phyloP scores from a whole-genome alignment of 805 yeast genomes.

The Saturnispora saitoi region DNA sequence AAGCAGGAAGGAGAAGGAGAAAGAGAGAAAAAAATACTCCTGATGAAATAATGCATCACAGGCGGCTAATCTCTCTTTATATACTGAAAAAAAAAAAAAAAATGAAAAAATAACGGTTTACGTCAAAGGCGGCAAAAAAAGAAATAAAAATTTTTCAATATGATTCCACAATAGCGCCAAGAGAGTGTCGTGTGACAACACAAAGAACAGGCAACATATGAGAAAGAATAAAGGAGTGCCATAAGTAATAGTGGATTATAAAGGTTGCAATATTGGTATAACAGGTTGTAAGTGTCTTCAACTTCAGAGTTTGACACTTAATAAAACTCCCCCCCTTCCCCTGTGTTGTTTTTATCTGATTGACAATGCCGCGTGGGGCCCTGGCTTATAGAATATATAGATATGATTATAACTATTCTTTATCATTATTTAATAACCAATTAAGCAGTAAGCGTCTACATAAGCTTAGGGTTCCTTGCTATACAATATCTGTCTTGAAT shows the following conservation, averaged over 20 bases:
- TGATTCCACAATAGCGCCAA: background rate
- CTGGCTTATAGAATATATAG: no score
- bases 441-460: background rate
- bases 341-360: no score
- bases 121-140: background rate
- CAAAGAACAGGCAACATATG: background rate
- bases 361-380: no score
- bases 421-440: background rate
- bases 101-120: slow-evolving; percentile 2
- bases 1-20: slow-evolving; percentile 6
- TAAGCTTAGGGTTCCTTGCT: slow-evolving; percentile 26
- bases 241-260: no score
- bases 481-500: slow-evolving; percentile 78
- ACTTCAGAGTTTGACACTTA: no score
- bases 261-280: no score
- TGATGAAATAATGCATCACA: no score
- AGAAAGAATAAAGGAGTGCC: no score
- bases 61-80: background rate
- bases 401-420: no score
- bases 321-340: no score
- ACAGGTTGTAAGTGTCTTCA: no score
- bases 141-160: background rate
- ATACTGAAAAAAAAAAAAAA: background rate
- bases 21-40: background rate
- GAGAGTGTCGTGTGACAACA: background rate